Conservation (phyloP, 257 asterid genomes). For the Fraxinus quadrangulata region DNA sequence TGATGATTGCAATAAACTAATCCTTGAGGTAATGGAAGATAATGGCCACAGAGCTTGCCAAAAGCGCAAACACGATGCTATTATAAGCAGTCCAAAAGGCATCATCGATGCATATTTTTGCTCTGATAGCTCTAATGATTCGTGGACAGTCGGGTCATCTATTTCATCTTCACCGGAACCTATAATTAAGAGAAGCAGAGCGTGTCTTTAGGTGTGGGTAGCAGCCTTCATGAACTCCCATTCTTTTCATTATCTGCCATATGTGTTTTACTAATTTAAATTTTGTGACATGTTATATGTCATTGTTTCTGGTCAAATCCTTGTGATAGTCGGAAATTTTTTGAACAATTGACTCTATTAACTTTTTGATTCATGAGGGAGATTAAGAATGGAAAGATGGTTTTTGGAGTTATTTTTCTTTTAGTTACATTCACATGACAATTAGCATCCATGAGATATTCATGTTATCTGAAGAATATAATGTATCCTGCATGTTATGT, state of each 20-base stretch:
- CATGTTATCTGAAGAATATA: not conserved
- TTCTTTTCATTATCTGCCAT: not conserved
- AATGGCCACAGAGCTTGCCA: slow-evolving; percentile 22
- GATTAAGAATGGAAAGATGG: not conserved
- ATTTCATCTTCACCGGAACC: slow-evolving; percentile 46
- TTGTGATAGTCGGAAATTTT: not conserved
- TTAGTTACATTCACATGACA: not conserved
- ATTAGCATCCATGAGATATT: not conserved
- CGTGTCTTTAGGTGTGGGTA: not conserved
- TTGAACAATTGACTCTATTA: not conserved
- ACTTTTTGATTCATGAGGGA: not conserved
- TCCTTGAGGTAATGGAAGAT: slow-evolving; percentile 33
- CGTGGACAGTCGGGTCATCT: slow-evolving; percentile 43
- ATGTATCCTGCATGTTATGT: not conserved
- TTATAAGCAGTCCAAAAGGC: slow-evolving; percentile 61
- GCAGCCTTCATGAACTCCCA: not conserved
- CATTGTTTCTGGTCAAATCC: slow-evolving; percentile 2
- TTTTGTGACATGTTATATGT: not conserved
- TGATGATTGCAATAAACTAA: slow-evolving; percentile 42
- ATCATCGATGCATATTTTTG: slow-evolving; percentile 59
- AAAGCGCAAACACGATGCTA: slow-evolving; percentile 43
- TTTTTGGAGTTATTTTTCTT: not conserved
- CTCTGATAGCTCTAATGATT: slow-evolving; percentile 54
- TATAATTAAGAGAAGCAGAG: slow-evolving; percentile 44
- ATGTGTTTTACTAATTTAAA: not conserved